A percentile compares a stretch with the other conserved stretches of the same genome.
Conservation (phyloP, 2,329 filamentous ascomycete species). For the Lecanicillium sp. region DNA sequence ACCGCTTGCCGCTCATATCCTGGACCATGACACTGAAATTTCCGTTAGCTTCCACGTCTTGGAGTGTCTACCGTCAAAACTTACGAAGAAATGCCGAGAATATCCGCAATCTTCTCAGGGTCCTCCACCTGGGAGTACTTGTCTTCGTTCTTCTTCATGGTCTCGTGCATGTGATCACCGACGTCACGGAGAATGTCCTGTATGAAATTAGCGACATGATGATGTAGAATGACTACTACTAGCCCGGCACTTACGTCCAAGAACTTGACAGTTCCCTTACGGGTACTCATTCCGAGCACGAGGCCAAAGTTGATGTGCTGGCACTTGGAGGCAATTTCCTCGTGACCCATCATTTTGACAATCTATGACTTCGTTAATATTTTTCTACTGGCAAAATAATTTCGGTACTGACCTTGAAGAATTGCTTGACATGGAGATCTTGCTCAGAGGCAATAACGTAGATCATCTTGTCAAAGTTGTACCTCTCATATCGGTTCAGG, state of each 20-base stretch:
- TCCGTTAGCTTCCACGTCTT: slow-evolving; percentile 21
- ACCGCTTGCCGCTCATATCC: slow-evolving; percentile 85
- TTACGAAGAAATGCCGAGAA: slow-evolving; percentile 58
- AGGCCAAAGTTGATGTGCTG: slow-evolving; percentile 72
- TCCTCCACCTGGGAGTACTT: slow-evolving; percentile 90
- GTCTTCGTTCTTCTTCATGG: slow-evolving; percentile 81
- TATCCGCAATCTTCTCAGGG: slow-evolving; percentile 75
- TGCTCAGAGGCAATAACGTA: slow-evolving; percentile 69
- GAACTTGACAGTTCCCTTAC: slow-evolving; percentile 67
- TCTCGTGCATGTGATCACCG: slow-evolving; percentile 92
- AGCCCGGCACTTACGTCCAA: slow-evolving; percentile 8
- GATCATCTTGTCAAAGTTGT: slow-evolving; percentile 70
- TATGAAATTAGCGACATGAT: slow-evolving; percentile 19
- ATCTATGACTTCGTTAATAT: slow-evolving; percentile 41
- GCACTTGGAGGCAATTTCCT: slow-evolving; percentile 58
- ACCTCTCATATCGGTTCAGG: slow-evolving; percentile 53
- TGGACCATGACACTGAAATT: slow-evolving; percentile 83
- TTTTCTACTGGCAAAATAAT: slow-evolving; percentile 41
- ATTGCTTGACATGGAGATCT: slow-evolving; percentile 63
- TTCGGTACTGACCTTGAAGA: slow-evolving; percentile 49
- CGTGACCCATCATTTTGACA: slow-evolving; percentile 60
- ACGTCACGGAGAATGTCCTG: slow-evolving; percentile 66
- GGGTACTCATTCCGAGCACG: slow-evolving; percentile 62
- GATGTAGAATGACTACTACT: too few species aligned
- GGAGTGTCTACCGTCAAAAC: too few species aligned